Evolutionary conservation across 2,329 filamentous ascomycete genomes (phyloP).

Genomic region (Helicocarpus griseus): DNA sequence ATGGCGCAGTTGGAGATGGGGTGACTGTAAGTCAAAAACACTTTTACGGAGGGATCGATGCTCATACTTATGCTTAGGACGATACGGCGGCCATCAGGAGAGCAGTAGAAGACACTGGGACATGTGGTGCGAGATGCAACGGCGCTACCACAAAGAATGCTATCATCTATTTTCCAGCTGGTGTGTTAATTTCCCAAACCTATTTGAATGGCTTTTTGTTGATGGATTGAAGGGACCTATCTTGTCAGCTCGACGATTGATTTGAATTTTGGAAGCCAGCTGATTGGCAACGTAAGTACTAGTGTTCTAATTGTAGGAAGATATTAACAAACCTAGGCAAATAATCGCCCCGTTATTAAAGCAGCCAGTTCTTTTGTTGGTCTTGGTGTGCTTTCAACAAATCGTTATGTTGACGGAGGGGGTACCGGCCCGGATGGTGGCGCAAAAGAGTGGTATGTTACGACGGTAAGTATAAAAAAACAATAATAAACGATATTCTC

Average conservation of each 20-base stretch:
- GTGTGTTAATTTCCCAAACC: not conserved
- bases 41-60: not conserved
- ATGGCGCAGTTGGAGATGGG: constrained; percentile 6
- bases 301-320: not conserved
- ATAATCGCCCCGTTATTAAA: constrained; percentile 24
- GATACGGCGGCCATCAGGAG: constrained; percentile 2
- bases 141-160: constrained; percentile 14
- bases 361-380: constrained; percentile 58
- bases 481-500: not conserved
- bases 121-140: constrained; percentile 13
- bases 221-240: constrained; percentile 26
- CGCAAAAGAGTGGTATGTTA: constrained; percentile 59
- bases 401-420: constrained; percentile 51
- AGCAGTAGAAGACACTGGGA: constrained; percentile 4
- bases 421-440: constrained; percentile 29
- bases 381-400: constrained; percentile 71
- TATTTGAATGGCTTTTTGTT: not conserved
- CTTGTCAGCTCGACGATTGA: constrained; percentile 13
- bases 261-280: constrained; percentile 12
- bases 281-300: constrained; percentile 28
- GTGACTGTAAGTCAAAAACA: not conserved
- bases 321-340: not conserved
- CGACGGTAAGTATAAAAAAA: constrained; percentile 35
- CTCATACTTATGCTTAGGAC: constrained; percentile 2
- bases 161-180: constrained; percentile 47